Base-by-base conservation (phyloP, 306 rosid species). In the Inga oerstediana region DNA sequence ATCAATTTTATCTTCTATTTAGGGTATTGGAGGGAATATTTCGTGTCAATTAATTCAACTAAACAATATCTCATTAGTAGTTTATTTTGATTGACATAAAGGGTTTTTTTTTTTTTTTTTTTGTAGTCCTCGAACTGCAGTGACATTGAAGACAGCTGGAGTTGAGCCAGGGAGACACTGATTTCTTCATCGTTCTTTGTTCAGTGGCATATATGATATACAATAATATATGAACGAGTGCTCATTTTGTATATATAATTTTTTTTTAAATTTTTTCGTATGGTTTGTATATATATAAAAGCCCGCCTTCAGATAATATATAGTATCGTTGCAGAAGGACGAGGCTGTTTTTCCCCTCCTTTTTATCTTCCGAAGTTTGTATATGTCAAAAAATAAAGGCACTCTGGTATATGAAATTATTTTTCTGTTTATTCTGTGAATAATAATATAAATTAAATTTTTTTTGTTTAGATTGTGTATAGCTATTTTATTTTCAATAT, bases 131-230 rank as follows among this genome's bases (percentile, higher is more conserved):
- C 72, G 87, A 32, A 80, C 46, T 3, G 69, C 62, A 0, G 87
- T 80, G 79, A 79, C 88, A 66, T 67, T 88, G 87, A 88, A 85
- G 85, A 72, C 85, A 0, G 87, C 70, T n/a, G 90, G 88, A 15
- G 11, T 88, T 43, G 84, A 83, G 8, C 76, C 88, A 4, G 0
- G 35, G 10, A 67, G 30, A 34, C 73, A 45, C 62, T 88, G 62
- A 85, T 59, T 5, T 45, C 43, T 15, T 78, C 11, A 58, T 12
- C 13, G 12, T 72, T 48, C n/a, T 15, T 19, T 19, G n/a, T 8
- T 72, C 19, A 41, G 41, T 11, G 20, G 41, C 41, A 13, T 39
- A 39, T 39, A 39, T 39, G 8, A 39, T 39, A 22, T 32, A 49
- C 15, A 61, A 61, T 73, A 82, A 16, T 74, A 69, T 1, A 59